Evolutionary conservation across 805 yeast species (phyloP).

Genomic region (Lachancea waltii): DNA sequence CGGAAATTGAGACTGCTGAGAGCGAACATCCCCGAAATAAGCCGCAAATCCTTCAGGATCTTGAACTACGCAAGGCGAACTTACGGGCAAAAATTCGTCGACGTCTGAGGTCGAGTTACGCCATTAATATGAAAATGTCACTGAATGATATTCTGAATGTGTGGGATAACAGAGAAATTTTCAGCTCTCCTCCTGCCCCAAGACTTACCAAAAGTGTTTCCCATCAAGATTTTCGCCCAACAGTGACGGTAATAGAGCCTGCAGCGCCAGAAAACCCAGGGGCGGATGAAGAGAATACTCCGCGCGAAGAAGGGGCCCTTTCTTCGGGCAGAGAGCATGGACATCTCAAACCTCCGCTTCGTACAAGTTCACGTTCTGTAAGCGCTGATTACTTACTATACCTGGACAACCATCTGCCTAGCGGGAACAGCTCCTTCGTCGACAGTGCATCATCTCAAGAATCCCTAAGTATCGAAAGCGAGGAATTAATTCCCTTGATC

Average conservation of each 20-base stretch:
- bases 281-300: background rate
- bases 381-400: constrained; percentile 8
- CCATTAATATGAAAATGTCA: constrained; percentile 24
- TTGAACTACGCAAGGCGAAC: constrained; percentile 13
- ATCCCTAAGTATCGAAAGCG: background rate
- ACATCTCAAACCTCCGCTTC: constrained; percentile 1
- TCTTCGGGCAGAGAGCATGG: background rate
- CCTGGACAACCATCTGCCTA: constrained; percentile 4
- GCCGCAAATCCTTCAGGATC: constrained; percentile 1
- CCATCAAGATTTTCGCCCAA: constrained; percentile 11
- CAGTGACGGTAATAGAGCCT: background rate
- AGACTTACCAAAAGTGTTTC: constrained; percentile 14
- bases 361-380: constrained; percentile 3
- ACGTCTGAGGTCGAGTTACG: constrained; percentile 21
- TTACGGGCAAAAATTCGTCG: constrained; percentile 18
- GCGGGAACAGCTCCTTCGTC: constrained; percentile 1
- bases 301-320: too few species aligned
- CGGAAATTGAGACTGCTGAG: background rate
- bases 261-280: background rate
- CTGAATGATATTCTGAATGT: constrained; percentile 25
- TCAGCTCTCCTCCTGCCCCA: constrained; percentile 4
- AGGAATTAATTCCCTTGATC: background rate
- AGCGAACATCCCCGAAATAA: background rate
- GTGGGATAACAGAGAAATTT: constrained; percentile 22
- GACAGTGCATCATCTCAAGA: background rate